A percentile compares a stretch with the other conserved stretches of the same genome.
Evolutionary conservation across 176 grass and related monocot genomes (phyloP).

Genomic region (Oryza rufipogon): DNA sequence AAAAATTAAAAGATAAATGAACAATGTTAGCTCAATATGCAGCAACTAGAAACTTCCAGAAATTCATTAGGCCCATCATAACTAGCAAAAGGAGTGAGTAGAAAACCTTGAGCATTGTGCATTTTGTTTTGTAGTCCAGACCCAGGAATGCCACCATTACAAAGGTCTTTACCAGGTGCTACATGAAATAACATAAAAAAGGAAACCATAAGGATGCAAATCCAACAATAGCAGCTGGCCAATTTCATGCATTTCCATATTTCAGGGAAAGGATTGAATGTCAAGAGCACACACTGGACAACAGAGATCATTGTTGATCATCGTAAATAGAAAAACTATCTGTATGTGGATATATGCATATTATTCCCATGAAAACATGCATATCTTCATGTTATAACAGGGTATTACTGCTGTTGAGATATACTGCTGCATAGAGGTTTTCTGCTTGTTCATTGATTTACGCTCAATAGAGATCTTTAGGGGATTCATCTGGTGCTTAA

Average conservation of each 20-base stretch:
- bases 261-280: constrained; percentile 8
- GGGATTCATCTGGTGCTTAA: not conserved
- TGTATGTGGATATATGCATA: not conserved
- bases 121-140: constrained; percentile 25
- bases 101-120: constrained; percentile 31
- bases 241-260: constrained; percentile 16
- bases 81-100: constrained; percentile 29
- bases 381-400: constrained; percentile 11
- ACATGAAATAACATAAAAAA: constrained; percentile 14
- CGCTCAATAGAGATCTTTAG: constrained; percentile 8
- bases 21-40: constrained; percentile 19
- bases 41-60: constrained; percentile 21
- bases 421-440: not conserved
- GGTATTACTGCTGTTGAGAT: constrained; percentile 10
- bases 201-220: constrained; percentile 37
- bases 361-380: not conserved
- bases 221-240: constrained; percentile 17
- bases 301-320: not conserved
- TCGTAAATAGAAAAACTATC: constrained; percentile 25
- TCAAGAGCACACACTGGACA: not conserved
- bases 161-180: constrained; percentile 31
- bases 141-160: constrained; percentile 28
- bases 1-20: constrained; percentile 1
- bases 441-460: constrained; percentile 12
- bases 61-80: constrained; percentile 19